Conservation (phyloP, 257 asterid genomes). For the Coffea canephora region DNA sequence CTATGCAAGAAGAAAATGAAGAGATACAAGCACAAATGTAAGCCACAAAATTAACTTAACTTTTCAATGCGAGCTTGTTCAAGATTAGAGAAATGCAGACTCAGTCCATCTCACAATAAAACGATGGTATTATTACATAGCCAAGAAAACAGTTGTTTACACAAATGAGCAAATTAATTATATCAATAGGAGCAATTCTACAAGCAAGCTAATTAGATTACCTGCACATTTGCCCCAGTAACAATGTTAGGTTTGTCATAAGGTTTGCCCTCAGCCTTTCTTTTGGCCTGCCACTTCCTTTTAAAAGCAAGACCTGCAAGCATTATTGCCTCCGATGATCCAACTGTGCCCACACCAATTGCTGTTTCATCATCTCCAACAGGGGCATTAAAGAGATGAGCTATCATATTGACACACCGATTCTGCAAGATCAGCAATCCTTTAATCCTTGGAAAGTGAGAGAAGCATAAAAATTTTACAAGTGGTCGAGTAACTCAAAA, state of each 20-base stretch:
- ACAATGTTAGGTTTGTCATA: constrained; percentile 61
- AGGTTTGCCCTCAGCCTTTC: constrained; percentile 57
- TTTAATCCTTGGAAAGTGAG: background rate
- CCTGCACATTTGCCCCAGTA: constrained; percentile 81
- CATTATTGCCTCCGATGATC: constrained; percentile 89
- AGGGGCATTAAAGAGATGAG: constrained; percentile 74
- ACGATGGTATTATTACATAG: background rate
- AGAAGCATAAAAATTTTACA: background rate
- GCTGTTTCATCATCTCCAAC: constrained; percentile 57
- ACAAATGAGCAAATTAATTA: background rate
- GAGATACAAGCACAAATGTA: too few relatives aligned
- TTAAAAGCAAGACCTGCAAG: constrained; percentile 87
- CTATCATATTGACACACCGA: constrained; percentile 75
- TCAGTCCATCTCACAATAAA: background rate
- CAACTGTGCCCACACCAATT: constrained; percentile 75
- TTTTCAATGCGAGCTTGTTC: too few relatives aligned
- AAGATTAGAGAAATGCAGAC: background rate
- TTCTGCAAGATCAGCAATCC: constrained; percentile 40
- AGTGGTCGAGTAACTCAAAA: background rate
- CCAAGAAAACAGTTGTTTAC: background rate
- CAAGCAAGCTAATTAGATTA: constrained; percentile 3
- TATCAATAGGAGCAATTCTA: background rate
- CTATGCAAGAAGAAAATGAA: background rate
- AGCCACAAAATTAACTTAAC: background rate
- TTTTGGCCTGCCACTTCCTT: constrained; percentile 73